These are phyloP conservation scores for Globisporangium solare DNA, from an alignment of 352 stramenopile genomes.

Conservation along the genomic window DNA sequence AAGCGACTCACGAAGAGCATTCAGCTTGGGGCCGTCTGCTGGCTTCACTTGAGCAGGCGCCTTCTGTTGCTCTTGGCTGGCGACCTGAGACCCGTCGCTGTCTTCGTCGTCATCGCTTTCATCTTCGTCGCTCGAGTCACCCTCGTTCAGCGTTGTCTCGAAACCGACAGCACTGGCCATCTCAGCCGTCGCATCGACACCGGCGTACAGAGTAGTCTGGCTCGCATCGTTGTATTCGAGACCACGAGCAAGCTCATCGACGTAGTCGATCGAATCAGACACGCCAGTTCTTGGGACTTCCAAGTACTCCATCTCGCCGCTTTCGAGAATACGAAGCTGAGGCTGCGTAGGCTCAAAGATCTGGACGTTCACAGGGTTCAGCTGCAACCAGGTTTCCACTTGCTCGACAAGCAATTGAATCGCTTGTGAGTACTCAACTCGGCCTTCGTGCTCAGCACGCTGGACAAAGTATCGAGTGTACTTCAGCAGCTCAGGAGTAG, in stretches of 20 bases:
- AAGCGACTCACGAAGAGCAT: conserved; percentile 48
- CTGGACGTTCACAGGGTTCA: conserved; percentile 53
- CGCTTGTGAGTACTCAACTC: conserved; percentile 38
- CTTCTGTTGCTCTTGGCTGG: conserved; percentile 12
- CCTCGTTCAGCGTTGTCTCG: conserved; percentile 48
- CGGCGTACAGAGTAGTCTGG: conserved; percentile 13
- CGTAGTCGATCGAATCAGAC: conserved; percentile 54
- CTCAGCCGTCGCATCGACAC: conserved; percentile 9
- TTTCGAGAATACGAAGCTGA: conserved; percentile 45
- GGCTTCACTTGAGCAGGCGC: conserved; percentile 18
- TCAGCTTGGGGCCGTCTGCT: conserved; percentile 50
- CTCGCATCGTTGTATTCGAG: conserved; percentile 42
- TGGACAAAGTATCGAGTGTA: conserved; percentile 47
- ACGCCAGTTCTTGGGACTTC: conserved; percentile 52
- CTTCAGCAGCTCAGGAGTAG: conserved; percentile 55
- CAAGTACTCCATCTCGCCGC: conserved; percentile 46
- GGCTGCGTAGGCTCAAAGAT: conserved; percentile 50
- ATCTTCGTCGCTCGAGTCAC: conserved; percentile 34
- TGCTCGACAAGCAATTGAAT: conserved; percentile 60
- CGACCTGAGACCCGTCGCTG: neutral
- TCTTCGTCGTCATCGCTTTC: conserved; percentile 39
- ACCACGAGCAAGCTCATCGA: conserved; percentile 58
- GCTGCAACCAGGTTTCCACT: conserved; percentile 45
- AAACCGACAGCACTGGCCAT: conserved; percentile 51
- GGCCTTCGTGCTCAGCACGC: conserved; percentile 37